Percentiles rank a stretch among this genome's conserved stretches.
Evolutionary conservation across 163 green algal species (phyloP).

Genomic region (Scenedesmus sp.): DNA sequence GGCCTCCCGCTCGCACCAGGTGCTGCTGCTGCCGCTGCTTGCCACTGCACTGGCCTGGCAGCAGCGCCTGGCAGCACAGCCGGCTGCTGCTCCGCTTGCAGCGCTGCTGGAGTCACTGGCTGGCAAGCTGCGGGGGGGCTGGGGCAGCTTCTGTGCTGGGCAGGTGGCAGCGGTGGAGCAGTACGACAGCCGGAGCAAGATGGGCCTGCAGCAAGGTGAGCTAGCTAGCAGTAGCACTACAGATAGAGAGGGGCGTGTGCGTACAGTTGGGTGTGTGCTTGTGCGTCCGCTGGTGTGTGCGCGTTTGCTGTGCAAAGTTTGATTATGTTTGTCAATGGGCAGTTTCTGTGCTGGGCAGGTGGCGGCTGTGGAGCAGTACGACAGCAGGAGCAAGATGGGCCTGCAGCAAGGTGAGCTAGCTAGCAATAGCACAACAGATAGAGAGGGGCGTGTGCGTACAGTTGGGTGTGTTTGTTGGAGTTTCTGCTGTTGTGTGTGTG

Average conservation of each 20-base stretch:
- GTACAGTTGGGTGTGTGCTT: not conserved
- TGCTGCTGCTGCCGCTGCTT: conserved; percentile 43
- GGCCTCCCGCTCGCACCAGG: conserved; percentile 13
- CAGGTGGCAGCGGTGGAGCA: conserved; percentile 39
- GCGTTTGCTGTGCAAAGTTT: not conserved
- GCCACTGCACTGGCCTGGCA: not conserved
- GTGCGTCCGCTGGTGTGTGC: not conserved
- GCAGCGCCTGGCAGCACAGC: not conserved
- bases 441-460: no score
- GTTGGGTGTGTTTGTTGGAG: no score
- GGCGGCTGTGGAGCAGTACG: no score
- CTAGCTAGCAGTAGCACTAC: no score
- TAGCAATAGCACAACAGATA: no score
- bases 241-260: no score
- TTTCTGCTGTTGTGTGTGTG: no score
- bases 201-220: conserved; percentile 44
- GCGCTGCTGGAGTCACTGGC: not conserved
- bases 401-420: no score
- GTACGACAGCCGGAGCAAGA: conserved; percentile 39
- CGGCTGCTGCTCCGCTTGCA: conserved; percentile 20
- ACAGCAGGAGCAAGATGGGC: no score
- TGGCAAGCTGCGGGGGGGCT: not conserved
- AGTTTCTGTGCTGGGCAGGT: no score
- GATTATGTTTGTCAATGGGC: no score
- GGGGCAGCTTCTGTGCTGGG: not conserved